A percentile compares a stretch with the other conserved stretches of the same genome.
Conservation (phyloP, 805 yeast genomes). For the Yarrowia yakushimensis region DNA sequence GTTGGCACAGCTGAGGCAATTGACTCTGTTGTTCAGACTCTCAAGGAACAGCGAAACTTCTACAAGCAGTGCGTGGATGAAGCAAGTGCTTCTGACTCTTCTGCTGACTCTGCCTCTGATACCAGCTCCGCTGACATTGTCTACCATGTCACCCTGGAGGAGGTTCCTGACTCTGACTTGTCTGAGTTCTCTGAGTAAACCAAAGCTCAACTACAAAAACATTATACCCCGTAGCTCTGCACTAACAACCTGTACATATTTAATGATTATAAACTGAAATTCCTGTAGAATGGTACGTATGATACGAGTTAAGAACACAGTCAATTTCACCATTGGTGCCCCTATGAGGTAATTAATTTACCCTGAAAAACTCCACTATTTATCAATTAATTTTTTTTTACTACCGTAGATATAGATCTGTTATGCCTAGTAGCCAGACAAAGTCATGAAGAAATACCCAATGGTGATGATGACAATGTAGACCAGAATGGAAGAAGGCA, state of each 20-base stretch:
- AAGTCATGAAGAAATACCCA: conserved; percentile 70
- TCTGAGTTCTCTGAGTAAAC: conserved; percentile 2
- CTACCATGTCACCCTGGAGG: conserved; percentile 25
- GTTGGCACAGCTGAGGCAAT: conserved; percentile 22
- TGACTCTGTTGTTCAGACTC: background rate
- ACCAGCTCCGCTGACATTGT: conserved; percentile 15
- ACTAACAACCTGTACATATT: conserved; percentile 4
- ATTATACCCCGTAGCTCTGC: background rate
- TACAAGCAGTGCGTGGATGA: conserved; percentile 19
- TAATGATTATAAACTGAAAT: conserved; percentile 3
- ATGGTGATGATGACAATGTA: conserved; percentile 70
- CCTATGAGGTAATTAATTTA: background rate
- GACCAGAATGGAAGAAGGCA: conserved; percentile 77
- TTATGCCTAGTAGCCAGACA: conserved; percentile 48
- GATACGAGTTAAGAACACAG: background rate
- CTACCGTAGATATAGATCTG: too few species aligned
- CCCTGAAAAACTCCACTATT: too few species aligned
- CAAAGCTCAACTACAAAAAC: background rate
- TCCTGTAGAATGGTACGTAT: too few species aligned
- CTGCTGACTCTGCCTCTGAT: background rate
- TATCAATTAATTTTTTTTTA: background rate
- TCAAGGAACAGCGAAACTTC: conserved; percentile 17
- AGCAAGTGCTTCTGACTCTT: background rate
- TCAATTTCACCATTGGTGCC: conserved; percentile 1
- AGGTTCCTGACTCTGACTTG: conserved; percentile 12